Base-by-base conservation (phyloP, 2,329 filamentous ascomycete genomes). In the Thielaviopsis cerberus region DNA sequence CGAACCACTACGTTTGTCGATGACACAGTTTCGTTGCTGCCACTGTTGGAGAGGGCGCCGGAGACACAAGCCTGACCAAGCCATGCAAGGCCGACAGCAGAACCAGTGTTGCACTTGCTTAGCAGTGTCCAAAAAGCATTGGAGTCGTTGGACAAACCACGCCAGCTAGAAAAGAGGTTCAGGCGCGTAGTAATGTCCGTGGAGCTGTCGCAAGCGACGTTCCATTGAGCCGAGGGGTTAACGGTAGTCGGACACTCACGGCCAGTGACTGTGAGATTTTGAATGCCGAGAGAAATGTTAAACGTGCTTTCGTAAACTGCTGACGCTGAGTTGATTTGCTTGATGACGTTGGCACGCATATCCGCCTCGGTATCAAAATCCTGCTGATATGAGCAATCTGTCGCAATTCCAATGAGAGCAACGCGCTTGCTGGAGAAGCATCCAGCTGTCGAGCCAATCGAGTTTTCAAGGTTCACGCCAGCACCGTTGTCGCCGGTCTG, bases 121-220 rank as follows among this genome's bases (percentile, higher is more conserved):
- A 95, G 75, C 27, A 95, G 75, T 2, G 87, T 94, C 91, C 91
- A 98, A 71, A 94, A 94, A 17, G 90, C 90, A 69, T 95, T 95
- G 55, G 71, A 76, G 69, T 98, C 92, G 3, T 75, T 70, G 63
- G 82, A 82, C 53, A 81, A 74, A 15, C 90, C 88, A 63, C 92
- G 82, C 92, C 92, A 98, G 53, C 76, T 71, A 1, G 90, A 96
- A 69, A 98, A 97, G 23, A 87, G 74, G 69, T 89, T 94, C 55
- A 98, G 74, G 0, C 92, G 86, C 63, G 83, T 76, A 52, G 82
- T 82, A 62, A 98, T 88, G 26, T 80, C 76, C 37, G 76, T 71
- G 30, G 75, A 73, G 61, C 73, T 68, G 59, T 74, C 77, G 70
- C 92, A 98, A 23, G 72, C 79, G 57, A 87, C 74, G 66, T 98